Conservation (phyloP, 805 yeast genomes). For the Ogataea thermomethanolica region DNA sequence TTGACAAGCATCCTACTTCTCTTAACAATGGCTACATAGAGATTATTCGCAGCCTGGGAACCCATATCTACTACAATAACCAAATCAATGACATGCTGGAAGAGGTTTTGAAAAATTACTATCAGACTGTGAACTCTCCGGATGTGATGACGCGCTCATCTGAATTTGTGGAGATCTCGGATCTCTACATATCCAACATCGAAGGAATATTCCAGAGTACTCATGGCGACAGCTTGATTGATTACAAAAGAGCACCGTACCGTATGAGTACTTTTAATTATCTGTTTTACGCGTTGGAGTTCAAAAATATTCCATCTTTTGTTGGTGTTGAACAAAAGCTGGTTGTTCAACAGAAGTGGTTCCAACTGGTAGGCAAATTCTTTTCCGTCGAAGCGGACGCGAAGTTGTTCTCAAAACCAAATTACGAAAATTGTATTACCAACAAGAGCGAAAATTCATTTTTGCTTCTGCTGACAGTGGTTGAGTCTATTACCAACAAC, state of each 20-base stretch:
- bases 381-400: conserved; percentile 14
- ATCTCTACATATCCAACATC: conserved; percentile 25
- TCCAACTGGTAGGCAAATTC: conserved; percentile 37
- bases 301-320: conserved; percentile 22
- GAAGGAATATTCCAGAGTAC: conserved; percentile 25
- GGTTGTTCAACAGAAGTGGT: conserved; percentile 38
- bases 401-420: conserved; percentile 33
- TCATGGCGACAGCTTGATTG: conserved; percentile 29
- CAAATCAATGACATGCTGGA: conserved; percentile 80
- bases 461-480: conserved; percentile 36
- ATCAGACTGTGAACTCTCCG: conserved; percentile 25
- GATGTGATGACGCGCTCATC: conserved; percentile 5
- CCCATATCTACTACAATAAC: conserved; percentile 80
- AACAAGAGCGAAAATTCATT: conserved; percentile 39
- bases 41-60: conserved; percentile 66
- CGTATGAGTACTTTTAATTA: conserved; percentile 43
- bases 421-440: conserved; percentile 40
- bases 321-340: conserved; percentile 24
- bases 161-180: conserved; percentile 20
- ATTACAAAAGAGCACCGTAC: conserved; percentile 40
- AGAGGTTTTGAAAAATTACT: conserved; percentile 53
- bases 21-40: conserved; percentile 45
- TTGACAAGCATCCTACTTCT: conserved; percentile 25
- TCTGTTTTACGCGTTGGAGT: conserved; percentile 27
- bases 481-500: conserved; percentile 32